Evolutionary conservation across 2,329 filamentous ascomycete species (phyloP), one percentile per base, ranked within the genome.

Genomic region (Diaporthe destruens): DNA sequence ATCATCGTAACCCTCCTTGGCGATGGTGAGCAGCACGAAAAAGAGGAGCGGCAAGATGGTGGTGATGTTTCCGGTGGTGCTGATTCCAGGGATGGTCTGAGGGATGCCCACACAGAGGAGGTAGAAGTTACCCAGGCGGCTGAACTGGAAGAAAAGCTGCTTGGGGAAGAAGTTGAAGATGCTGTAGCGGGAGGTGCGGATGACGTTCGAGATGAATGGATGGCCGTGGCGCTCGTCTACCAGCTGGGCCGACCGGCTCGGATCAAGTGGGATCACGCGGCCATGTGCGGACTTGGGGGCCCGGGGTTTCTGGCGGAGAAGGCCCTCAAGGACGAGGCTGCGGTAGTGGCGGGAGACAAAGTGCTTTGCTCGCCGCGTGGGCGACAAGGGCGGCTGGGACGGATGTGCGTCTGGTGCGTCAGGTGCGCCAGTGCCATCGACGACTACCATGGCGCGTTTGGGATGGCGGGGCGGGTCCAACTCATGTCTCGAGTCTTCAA

Each of bases 1-100:
- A 80, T 97, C 94, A 80, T 97, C 94, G 77, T 94, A 96, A 0
- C 94, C 94, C 83, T 97, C 94, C 80, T 97, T 97, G 36, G 87
- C 87, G 77, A 97, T 93, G 0, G 94, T 96, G 72, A 97, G 86
- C 47, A 91, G 85, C 53, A 97, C 93, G 79, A 95, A 94, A 80
- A 94, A 92, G 74, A 92, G 80, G 54, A 94, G 82, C 1, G 93
- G 93, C 54, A 94, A 84, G 76, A 95, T 91, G 0, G 92, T 94
- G 9, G 93, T 94, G 77, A 89, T 93, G 71, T 79, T 92, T 81
- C 93, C 93, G 3, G 93, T 94, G 3, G 93, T 95, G 83, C 92
- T 94, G 72, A 94, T 83, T 20, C 90, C 92, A 6, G 92, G 92
- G 78, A 94, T 93, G 83, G 94, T 94, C 82, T 97, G 94, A 65